These are phyloP conservation scores for Serendipita vermifera DNA, from an alignment of 768 basidiomycete genomes.

Conservation along the genomic window DNA sequence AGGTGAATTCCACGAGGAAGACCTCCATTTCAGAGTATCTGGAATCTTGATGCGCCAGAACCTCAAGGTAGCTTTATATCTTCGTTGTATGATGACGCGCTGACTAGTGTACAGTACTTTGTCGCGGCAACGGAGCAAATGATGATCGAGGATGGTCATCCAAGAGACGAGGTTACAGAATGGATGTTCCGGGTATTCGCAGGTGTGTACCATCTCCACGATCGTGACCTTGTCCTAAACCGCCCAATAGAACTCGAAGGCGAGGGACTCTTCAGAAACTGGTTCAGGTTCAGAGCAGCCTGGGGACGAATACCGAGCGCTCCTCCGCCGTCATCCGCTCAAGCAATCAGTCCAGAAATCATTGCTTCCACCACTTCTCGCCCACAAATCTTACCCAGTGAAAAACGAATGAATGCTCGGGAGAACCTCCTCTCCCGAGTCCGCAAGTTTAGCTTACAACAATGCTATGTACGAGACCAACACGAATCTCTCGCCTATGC, in stretches of 20 bases:
- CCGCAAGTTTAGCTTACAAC: no score
- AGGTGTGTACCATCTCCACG: no score
- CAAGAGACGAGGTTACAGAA: background rate
- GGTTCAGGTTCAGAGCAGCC: background rate
- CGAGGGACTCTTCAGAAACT: background rate
- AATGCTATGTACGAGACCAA: no score
- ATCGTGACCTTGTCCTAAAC: no score
- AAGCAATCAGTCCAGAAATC: no score
- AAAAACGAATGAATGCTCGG: no score
- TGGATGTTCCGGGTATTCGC: background rate
- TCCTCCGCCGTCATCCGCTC: no score
- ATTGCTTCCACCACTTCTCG: no score
- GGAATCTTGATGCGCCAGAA: slow-evolving; percentile 4
- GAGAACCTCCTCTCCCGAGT: no score
- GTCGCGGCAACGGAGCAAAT: background rate
- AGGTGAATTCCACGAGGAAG: background rate
- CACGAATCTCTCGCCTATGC: no score
- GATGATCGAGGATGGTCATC: background rate
- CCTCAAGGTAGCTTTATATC: background rate
- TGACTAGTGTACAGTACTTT: background rate
- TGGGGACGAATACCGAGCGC: no score
- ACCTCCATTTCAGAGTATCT: background rate
- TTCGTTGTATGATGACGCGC: background rate
- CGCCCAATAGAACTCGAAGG: slow-evolving; percentile 4
- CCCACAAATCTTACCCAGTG: no score